phyloP scores from a whole-genome alignment of 2,329 filamentous ascomycete genomes.

The Claviceps monticola region DNA sequence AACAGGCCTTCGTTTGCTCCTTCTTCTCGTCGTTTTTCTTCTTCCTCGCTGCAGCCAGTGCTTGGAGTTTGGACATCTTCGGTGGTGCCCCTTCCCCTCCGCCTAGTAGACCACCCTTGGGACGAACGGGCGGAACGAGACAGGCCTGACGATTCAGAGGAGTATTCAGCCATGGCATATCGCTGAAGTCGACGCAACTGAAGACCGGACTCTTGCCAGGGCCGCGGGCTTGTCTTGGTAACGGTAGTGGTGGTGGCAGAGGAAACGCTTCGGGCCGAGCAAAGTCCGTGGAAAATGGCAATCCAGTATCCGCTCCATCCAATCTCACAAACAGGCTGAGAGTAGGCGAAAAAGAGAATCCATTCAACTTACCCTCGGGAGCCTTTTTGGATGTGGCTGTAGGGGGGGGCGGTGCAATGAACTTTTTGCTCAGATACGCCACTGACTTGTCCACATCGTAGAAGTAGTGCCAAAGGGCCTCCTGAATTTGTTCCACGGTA shows the following conservation, averaged over 20 bases:
- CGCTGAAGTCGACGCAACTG: slow-evolving; percentile 47
- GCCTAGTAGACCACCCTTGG: slow-evolving; percentile 59
- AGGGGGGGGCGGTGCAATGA: slow-evolving; percentile 23
- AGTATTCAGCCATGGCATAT: slow-evolving; percentile 73
- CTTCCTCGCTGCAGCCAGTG: slow-evolving; percentile 72
- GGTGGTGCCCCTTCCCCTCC: slow-evolving; percentile 50
- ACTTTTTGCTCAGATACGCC: slow-evolving; percentile 59
- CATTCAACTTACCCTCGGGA: slow-evolving; percentile 27
- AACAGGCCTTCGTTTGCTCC: slow-evolving; percentile 13
- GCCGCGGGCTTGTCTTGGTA: not conserved
- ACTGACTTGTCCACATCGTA: slow-evolving; percentile 83
- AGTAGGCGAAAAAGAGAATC: slow-evolving; percentile 19
- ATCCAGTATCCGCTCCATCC: slow-evolving; percentile 19
- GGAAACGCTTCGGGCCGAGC: slow-evolving; percentile 1
- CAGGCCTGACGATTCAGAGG: slow-evolving; percentile 51
- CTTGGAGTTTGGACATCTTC: slow-evolving; percentile 82
- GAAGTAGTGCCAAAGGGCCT: slow-evolving; percentile 90
- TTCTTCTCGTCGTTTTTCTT: slow-evolving; percentile 61
- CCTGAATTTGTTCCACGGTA: slow-evolving; percentile 58
- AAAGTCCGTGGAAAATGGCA: slow-evolving; percentile 5
- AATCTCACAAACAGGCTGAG: slow-evolving; percentile 14
- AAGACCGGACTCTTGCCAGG: not conserved
- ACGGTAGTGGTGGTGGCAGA: not conserved
- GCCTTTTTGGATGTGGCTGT: slow-evolving; percentile 25
- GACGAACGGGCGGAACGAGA: slow-evolving; percentile 42